Conservation (phyloP, 257 asterid genomes). For the Plectranthus barbatus region DNA sequence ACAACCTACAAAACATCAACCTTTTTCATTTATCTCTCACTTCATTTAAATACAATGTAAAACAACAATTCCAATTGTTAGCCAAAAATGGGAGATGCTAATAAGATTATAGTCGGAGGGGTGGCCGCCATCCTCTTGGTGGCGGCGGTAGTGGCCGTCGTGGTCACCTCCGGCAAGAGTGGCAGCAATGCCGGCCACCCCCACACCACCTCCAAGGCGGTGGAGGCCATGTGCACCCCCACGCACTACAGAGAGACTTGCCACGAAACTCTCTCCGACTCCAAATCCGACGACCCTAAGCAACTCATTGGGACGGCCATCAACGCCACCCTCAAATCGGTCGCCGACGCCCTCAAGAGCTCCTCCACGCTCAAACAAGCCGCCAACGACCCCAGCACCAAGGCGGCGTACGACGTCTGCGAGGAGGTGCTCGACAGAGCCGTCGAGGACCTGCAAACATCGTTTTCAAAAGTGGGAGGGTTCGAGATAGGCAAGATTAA, state of each 20-base stretch:
- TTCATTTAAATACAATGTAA: neutral
- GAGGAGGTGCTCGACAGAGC: conserved; percentile 32
- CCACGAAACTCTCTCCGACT: conserved; percentile 32
- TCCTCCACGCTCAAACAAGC: conserved; percentile 34
- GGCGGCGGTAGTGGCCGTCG: conserved; percentile 41
- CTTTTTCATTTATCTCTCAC: too few species aligned
- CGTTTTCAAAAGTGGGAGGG: conserved; percentile 17
- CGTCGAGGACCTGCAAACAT: conserved; percentile 39
- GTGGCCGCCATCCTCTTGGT: conserved; percentile 47
- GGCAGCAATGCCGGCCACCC: neutral
- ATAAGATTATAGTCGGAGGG: conserved; percentile 32
- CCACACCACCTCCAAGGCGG: conserved; percentile 21
- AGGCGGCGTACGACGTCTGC: conserved; percentile 34
- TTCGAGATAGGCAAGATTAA: conserved; percentile 17
- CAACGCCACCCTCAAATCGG: conserved; percentile 12
- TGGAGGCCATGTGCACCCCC: conserved; percentile 34
- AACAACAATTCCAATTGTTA: neutral
- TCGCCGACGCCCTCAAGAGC: conserved; percentile 26
- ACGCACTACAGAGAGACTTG: conserved; percentile 51
- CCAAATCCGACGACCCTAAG: conserved; percentile 44
- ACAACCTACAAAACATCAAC: neutral
- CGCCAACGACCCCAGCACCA: conserved; percentile 30
- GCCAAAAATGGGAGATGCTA: neutral
- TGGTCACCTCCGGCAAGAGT: neutral
- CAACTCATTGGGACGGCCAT: conserved; percentile 42